Conservation (phyloP, 2,329 filamentous ascomycete genomes). For the Neurospora crassa region DNA sequence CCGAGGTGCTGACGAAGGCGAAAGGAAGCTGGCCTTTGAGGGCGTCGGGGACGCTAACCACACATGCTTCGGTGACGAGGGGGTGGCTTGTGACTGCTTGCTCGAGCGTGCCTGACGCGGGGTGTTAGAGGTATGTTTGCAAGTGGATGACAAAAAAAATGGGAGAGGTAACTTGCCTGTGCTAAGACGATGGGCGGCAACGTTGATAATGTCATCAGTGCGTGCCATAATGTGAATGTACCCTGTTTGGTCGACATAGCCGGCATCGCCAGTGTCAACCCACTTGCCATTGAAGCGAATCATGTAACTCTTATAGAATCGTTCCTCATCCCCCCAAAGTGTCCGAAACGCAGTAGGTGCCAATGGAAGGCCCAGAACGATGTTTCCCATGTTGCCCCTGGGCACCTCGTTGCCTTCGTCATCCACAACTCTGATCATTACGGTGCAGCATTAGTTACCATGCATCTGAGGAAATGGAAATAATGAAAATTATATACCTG, state of each 20-base stretch:
- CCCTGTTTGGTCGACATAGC: constrained; percentile 69
- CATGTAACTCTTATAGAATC: constrained; percentile 80
- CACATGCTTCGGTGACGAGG: constrained; percentile 70
- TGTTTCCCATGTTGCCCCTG: constrained; percentile 78
- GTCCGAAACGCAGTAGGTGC: constrained; percentile 80
- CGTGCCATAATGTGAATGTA: constrained; percentile 57
- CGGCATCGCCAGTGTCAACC: constrained; percentile 87
- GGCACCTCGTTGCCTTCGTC: constrained; percentile 65
- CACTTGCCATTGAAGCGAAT: constrained; percentile 72
- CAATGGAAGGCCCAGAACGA: constrained; percentile 73
- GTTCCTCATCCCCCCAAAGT: constrained; percentile 74
- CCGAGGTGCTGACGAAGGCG: constrained; percentile 63
- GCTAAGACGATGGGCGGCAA: constrained; percentile 85
- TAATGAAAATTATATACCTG: constrained; percentile 16
- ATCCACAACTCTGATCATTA: constrained; percentile 52
- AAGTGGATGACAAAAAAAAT: neutral
- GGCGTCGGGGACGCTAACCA: constrained; percentile 75
- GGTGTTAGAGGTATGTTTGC: constrained; percentile 3
- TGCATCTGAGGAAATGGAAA: neutral
- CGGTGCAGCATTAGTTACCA: neutral
- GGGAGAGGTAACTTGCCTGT: constrained; percentile 49
- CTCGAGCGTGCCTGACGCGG: constrained; percentile 63
- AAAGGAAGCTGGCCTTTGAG: constrained; percentile 90
- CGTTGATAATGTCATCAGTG: constrained; percentile 79
- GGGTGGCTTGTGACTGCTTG: constrained; percentile 81